Evolutionary conservation across 202 grass and related monocot species (phyloP), one percentile per base, ranked within the genome.

Genomic region (Zizania palustris): DNA sequence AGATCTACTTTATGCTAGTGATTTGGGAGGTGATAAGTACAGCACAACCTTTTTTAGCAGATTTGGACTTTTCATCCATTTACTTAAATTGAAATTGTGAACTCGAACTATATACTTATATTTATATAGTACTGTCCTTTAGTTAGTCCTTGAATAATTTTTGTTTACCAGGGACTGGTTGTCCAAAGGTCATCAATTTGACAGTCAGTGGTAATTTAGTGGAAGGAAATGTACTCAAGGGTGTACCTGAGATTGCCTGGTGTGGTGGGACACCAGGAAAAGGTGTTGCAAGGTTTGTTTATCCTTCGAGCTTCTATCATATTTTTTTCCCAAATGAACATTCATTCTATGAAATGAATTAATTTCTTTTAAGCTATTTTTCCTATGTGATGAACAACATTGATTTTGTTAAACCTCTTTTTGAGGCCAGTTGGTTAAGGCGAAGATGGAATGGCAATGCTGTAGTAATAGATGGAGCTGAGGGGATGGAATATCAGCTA

Each of bases 191-290:
- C 60, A 72, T 99, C 42, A 86, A 84, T 81, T 38, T 95, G 79
- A 78, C 54, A 54, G 85, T 99, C 41, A 78, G 65, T 63, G 96
- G 96, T 79, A 89, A 99, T 65, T 76, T 93, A 84, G 87, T 90
- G 59, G 92, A 99, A 88, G 96, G 96, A 92, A 99, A 90, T 74
- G 19, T 87, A 43, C 69, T 99, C 65, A 83, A 67, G 75, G 96
- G 92, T 87, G 82, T 82, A 81, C 83, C 92, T 81, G 81, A 95
- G 72, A 87, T 95, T 93, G 96, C 96, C 35, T 99, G 92, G 91
- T 99, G 96, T 76, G 96, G 96, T 89, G 92, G 89, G 34, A 82
- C 75, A 21, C 92, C 91, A 9, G 91, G 91, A 40, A 99, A 90
- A 90, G 83, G 96, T 76, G 83, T 90, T 63, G 79, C 89, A 78